phyloP scores from a whole-genome alignment of 73 alveolate species.

The Tetrahymena borealis region DNA sequence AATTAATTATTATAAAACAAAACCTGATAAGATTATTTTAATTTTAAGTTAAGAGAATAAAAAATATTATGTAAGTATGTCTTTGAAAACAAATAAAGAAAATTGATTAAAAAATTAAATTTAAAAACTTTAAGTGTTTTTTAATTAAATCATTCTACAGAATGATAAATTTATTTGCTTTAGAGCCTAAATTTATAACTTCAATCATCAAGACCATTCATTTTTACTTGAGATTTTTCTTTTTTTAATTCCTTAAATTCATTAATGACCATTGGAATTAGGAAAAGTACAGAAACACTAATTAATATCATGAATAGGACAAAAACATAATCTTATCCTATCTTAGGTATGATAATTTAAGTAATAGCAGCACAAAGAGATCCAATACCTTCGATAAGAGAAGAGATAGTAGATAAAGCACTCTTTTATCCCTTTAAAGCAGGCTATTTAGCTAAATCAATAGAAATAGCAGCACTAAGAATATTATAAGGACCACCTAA shows the following conservation, averaged over 20 bases:
- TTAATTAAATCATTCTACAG: too few species aligned
- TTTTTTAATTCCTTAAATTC: neutral
- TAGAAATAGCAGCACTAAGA: slow-evolving; percentile 22
- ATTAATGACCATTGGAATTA: neutral
- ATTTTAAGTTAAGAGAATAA: too few species aligned
- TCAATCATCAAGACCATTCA: neutral
- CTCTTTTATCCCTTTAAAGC: neutral
- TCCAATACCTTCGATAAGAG: slow-evolving; percentile 36
- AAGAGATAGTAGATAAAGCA: slow-evolving; percentile 22
- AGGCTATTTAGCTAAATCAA: slow-evolving; percentile 8
- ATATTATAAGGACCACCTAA: slow-evolving; percentile 36
- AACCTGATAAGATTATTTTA: too few species aligned
- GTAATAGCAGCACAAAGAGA: slow-evolving; percentile 21
- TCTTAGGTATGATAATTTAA: neutral
- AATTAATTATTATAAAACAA: too few species aligned
- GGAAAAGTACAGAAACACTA: slow-evolving; percentile 15
- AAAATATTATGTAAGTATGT: too few species aligned
- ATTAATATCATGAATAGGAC: slow-evolving; percentile 4
- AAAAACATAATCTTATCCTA: slow-evolving; percentile 22
- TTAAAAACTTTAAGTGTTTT: neutral
- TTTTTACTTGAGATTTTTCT: neutral
- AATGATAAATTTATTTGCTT: too few species aligned
- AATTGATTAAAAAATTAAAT: neutral
- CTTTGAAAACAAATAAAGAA: too few species aligned
- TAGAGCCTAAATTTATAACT: neutral